Base-by-base conservation (phyloP, 129 eudicot genomes). In the Lonicera japonica region DNA sequence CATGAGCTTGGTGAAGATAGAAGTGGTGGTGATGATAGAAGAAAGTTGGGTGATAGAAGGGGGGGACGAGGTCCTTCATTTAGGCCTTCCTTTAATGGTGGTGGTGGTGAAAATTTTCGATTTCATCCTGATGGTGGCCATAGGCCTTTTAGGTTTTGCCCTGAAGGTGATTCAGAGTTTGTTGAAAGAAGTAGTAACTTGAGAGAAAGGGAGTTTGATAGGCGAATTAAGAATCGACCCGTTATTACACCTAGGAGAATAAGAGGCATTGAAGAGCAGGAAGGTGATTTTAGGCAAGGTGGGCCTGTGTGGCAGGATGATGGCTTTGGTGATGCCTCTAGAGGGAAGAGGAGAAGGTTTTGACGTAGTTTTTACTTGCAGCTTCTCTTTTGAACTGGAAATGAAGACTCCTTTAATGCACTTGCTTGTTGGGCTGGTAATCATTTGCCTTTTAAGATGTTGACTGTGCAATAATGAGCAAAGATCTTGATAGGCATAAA, bases 301-400 rank as follows among this genome's bases (percentile, higher is more conserved):
- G 77, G 62, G 54, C 69, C 69, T 57, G 75, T 66, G 13, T 71
- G 81, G 81, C 81, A 80, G 66, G 85, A 80, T 54, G 75, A 80
- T 29, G 75, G 68, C 3, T 80, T 75, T 63, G 64, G 24, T 13
- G 85, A 71, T 14, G 58, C 17, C 52, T 72, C 80, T 38, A 56
- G 72, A 55, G 18, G 34, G 60, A 80, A 75, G 68, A 71, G 80
- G 48, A 63, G 72, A 71, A 80, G 85, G 70, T 80, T 67, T 58
- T 75, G 70, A 74, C 45, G 16, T 70, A 21, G 6, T 15, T 57
- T 15, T 57, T 21, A 29, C 46, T 5, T 43, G 29, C 34, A 15
- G 38, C 65, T 13, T 11, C 29, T 11, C 36, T 29, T 29, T 13
- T 25, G 58, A 46, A 68, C 25, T 29, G 12, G 3, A 47, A 18